These are phyloP conservation scores for Vanrija sp. DNA, from an alignment of 1,284 basidiomycete species.

Conservation along the genomic window DNA sequence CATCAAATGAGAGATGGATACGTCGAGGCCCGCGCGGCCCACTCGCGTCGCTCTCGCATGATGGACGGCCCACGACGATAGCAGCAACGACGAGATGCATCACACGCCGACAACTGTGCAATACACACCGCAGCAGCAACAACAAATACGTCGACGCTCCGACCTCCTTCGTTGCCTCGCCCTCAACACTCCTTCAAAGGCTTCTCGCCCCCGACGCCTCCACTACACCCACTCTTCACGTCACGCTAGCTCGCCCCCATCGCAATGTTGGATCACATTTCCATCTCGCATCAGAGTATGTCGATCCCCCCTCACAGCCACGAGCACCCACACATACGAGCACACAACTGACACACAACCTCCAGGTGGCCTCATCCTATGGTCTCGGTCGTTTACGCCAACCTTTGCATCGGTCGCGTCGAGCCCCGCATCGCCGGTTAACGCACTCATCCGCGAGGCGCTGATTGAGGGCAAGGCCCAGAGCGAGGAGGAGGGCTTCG, in stretches of 20 bases:
- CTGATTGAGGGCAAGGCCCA: constrained; percentile 67
- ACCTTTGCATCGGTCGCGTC: constrained; percentile 67
- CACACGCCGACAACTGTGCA: no score
- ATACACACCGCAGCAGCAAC: no score
- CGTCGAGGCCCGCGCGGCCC: no score
- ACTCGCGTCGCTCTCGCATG: no score
- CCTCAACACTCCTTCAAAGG: no score
- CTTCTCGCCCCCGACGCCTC: no score
- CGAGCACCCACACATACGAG: neutral
- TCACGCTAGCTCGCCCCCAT: neutral
- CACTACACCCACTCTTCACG: no score
- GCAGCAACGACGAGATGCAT: no score
- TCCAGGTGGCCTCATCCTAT: constrained; percentile 81
- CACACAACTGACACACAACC: neutral
- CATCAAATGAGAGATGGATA: no score
- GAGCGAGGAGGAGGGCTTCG: constrained; percentile 66
- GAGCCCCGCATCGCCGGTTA: constrained; percentile 79
- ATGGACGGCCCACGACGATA: no score
- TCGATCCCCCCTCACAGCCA: neutral
- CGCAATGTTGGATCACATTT: constrained; percentile 79
- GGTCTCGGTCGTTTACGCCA: constrained; percentile 88
- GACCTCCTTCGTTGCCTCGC: no score
- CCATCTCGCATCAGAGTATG: constrained; percentile 81
- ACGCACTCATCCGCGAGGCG: constrained; percentile 81
- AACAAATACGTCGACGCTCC: no score